phyloP scores from a whole-genome alignment of 2,329 filamentous ascomycete species.

The Claviceps lovelessii region DNA sequence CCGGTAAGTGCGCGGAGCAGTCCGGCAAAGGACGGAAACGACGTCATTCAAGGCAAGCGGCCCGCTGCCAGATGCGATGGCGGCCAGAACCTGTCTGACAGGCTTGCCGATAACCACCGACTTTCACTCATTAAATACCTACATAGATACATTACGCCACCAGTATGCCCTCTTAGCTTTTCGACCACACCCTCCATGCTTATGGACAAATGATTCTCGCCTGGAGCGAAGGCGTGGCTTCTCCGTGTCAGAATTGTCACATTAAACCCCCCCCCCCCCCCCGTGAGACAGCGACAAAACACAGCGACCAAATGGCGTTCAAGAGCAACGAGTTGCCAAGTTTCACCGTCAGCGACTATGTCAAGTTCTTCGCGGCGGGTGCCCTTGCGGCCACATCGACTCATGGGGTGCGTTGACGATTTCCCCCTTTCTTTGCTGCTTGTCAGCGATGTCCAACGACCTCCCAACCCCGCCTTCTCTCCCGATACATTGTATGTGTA shows the following conservation, averaged over 20 bases:
- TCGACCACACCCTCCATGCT: not conserved
- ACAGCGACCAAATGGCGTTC: constrained; percentile 11
- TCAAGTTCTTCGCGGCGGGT: constrained; percentile 39
- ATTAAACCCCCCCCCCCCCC: no score
- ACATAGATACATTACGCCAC: not conserved
- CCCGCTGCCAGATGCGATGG: not conserved
- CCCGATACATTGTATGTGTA: not conserved
- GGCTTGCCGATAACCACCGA: not conserved
- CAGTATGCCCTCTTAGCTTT: no score
- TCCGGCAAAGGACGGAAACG: constrained; percentile 5
- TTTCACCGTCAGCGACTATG: constrained; percentile 30
- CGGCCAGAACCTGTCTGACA: not conserved
- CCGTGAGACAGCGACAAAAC: not conserved
- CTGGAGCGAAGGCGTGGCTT: not conserved
- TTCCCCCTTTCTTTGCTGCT: not conserved
- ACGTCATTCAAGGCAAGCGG: constrained; percentile 6
- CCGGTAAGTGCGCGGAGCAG: not conserved
- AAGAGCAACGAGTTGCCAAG: constrained; percentile 20
- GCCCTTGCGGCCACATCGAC: constrained; percentile 37
- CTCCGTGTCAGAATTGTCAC: no score
- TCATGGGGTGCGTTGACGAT: constrained; percentile 28
- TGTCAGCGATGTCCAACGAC: no score
- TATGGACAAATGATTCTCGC: not conserved
- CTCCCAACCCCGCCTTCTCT: no score
- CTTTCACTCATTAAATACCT: no score